phyloP scores from a whole-genome alignment of 306 rosid genomes.

The Acacia crassicarpa region DNA sequence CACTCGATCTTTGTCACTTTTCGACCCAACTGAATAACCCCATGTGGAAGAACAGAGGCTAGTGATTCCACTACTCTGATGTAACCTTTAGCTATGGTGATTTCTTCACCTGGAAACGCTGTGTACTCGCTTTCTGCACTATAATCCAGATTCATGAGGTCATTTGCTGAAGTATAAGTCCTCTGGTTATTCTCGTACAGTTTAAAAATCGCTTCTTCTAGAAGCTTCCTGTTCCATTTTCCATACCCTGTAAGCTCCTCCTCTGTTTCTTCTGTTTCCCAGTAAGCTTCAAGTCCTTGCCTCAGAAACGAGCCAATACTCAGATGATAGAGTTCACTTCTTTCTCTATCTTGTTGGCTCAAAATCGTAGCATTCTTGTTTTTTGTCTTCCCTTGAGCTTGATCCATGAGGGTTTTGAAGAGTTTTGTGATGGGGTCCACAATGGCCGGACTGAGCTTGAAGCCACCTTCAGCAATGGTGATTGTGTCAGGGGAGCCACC shows the following conservation, averaged over 20 bases:
- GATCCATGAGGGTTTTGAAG: slow-evolving; percentile 73
- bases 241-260: slow-evolving; percentile 48
- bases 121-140: slow-evolving; percentile 76
- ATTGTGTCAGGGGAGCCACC: slow-evolving; percentile 42
- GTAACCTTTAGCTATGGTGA: slow-evolving; percentile 80
- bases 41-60: slow-evolving; percentile 74
- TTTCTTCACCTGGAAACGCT: slow-evolving; percentile 86
- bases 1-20: slow-evolving; percentile 66
- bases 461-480: slow-evolving; percentile 84
- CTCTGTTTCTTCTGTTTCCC: slow-evolving; percentile 36
- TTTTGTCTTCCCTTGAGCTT: slow-evolving; percentile 67
- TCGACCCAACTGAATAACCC: slow-evolving; percentile 58
- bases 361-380: not conserved
- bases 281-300: slow-evolving; percentile 54
- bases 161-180: slow-evolving; percentile 89
- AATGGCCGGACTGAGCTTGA: slow-evolving; percentile 43
- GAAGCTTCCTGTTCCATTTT: slow-evolving; percentile 52
- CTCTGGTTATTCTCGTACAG: slow-evolving; percentile 78
- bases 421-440: slow-evolving; percentile 67
- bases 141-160: slow-evolving; percentile 65
- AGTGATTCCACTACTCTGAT: slow-evolving; percentile 56
- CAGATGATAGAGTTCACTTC: slow-evolving; percentile 32
- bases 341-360: slow-evolving; percentile 6
- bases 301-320: slow-evolving; percentile 67
- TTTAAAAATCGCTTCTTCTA: slow-evolving; percentile 69